Conservation (phyloP, 2,329 filamentous ascomycete genomes). For the Pseudophaeomoniella oleicola region DNA sequence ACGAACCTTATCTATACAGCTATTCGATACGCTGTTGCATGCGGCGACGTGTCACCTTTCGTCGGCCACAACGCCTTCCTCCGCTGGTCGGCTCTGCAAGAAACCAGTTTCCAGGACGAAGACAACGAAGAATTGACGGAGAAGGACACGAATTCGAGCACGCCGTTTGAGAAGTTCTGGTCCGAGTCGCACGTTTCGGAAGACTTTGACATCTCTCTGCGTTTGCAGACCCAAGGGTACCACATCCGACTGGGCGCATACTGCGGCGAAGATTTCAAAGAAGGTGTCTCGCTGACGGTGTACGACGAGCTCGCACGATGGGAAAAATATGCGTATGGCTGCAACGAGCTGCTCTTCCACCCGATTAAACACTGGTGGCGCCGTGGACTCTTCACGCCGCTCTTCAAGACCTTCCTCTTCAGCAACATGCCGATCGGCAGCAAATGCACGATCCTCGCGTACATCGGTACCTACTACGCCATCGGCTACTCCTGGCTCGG, state of each 20-base stretch:
- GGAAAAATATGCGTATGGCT: conserved; percentile 78
- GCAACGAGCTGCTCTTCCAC: conserved; percentile 68
- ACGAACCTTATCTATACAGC: conserved; percentile 63
- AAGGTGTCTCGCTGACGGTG: conserved; percentile 68
- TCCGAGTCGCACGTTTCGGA: conserved; percentile 62
- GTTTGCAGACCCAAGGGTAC: conserved; percentile 53
- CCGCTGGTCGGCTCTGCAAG: conserved; percentile 50
- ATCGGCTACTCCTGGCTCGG: conserved; percentile 50
- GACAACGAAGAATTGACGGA: no score
- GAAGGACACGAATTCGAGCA: neutral
- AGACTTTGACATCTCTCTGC: conserved; percentile 61
- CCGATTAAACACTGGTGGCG: conserved; percentile 58
- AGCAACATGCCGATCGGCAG: conserved; percentile 44
- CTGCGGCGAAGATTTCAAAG: conserved; percentile 55
- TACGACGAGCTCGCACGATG: conserved; percentile 71
- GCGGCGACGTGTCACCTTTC: conserved; percentile 58
- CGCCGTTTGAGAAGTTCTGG: conserved; percentile 50
- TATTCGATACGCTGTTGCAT: conserved; percentile 54
- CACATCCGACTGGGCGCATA: conserved; percentile 56
- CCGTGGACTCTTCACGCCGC: conserved; percentile 60
- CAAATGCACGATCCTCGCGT: conserved; percentile 56
- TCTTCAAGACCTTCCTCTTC: conserved; percentile 59
- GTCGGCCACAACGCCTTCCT: conserved; percentile 66
- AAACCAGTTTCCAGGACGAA: conserved; percentile 38
- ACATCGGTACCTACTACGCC: conserved; percentile 57